Conservation (phyloP, 164 flowering plant species). For the Nymphaea thermarum region DNA sequence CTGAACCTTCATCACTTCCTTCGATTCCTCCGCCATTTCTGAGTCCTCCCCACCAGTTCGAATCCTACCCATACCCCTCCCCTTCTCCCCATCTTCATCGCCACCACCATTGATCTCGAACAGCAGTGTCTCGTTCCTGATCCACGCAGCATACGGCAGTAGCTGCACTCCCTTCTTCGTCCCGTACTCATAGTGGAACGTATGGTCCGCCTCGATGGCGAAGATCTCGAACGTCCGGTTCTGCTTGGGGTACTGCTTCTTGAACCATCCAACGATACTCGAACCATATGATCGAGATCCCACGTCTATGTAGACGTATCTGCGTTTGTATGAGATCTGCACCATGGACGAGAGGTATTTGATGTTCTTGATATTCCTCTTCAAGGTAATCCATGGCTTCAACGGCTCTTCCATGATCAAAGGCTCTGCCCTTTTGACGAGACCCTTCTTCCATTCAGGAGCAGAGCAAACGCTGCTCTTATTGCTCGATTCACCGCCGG, state of each 20-base stretch:
- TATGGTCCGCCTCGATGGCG: conserved; percentile 87
- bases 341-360: conserved; percentile 68
- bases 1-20: conserved; percentile 47
- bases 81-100: conserved; percentile 29
- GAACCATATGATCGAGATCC: conserved; percentile 94
- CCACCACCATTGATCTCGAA: conserved; percentile 82
- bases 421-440: conserved; percentile 62
- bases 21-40: conserved; percentile 11
- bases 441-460: conserved; percentile 45
- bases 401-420: conserved; percentile 73
- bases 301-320: conserved; percentile 84
- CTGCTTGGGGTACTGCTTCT: conserved; percentile 91
- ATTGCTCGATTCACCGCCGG: conserved; percentile 8
- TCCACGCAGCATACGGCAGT: conserved; percentile 95
- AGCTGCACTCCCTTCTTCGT: conserved; percentile 39
- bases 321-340: conserved; percentile 66
- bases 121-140: conserved; percentile 62
- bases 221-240: conserved; percentile 74
- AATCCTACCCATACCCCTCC: conserved; percentile 90
- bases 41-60: conserved; percentile 19
- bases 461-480: conserved; percentile 34
- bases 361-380: conserved; percentile 63
- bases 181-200: conserved; percentile 57
- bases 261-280: conserved; percentile 94
- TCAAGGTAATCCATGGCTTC: conserved; percentile 90